These are phyloP conservation scores for Xerocomellus chrysenteron DNA, from an alignment of 768 basidiomycete genomes.

Conservation along the genomic window DNA sequence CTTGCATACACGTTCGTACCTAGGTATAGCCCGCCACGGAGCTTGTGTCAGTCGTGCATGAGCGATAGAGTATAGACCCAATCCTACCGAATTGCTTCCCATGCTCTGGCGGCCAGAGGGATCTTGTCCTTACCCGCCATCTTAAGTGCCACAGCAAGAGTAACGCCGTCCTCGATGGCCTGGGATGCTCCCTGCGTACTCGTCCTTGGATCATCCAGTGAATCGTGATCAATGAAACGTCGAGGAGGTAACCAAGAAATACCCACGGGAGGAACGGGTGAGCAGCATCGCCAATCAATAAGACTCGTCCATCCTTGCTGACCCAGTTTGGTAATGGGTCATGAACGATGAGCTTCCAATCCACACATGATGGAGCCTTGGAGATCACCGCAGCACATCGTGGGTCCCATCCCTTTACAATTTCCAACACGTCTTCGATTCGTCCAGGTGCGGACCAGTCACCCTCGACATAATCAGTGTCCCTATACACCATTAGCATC, in stretches of 20 bases:
- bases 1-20: slow-evolving; percentile 25
- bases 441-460: slow-evolving; percentile 22
- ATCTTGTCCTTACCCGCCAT: slow-evolving; percentile 2
- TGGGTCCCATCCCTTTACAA: slow-evolving; percentile 27
- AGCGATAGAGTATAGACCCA: background rate
- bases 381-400: slow-evolving; percentile 23
- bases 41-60: background rate
- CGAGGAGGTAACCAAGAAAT: background rate
- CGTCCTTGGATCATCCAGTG: background rate
- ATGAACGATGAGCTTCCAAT: slow-evolving; percentile 43
- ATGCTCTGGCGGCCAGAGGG: slow-evolving; percentile 8
- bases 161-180: slow-evolving; percentile 41
- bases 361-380: slow-evolving; percentile 30
- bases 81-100: slow-evolving; percentile 15
- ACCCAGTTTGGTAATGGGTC: slow-evolving; percentile 40
- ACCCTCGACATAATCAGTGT: slow-evolving; percentile 21
- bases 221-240: background rate
- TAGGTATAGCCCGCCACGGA: background rate
- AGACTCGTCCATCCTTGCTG: slow-evolving; percentile 19
- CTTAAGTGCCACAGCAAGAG: slow-evolving; percentile 31
- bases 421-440: slow-evolving; percentile 22
- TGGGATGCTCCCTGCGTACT: slow-evolving; percentile 39
- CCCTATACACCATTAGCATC: slow-evolving; percentile 9
- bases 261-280: slow-evolving; percentile 33
- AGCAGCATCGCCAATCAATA: slow-evolving; percentile 30